Conservation (phyloP, 2,329 filamentous ascomycete genomes). For the Arachnomyces sp. region DNA sequence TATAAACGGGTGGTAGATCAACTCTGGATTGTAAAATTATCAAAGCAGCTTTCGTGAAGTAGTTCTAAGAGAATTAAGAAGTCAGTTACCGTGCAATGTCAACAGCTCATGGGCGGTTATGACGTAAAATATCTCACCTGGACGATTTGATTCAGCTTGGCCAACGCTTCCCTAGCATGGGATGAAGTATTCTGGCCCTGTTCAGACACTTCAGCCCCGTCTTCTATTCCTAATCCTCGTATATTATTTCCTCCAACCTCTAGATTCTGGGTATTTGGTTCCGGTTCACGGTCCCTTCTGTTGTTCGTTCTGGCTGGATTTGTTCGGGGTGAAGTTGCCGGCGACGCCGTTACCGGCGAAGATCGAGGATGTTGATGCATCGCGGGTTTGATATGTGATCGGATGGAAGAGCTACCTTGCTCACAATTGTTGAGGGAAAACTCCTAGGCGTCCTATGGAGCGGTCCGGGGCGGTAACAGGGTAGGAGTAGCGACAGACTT, state of each 20-base stretch:
- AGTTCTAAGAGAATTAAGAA: constrained; percentile 56
- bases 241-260: constrained; percentile 44
- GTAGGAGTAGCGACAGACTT: constrained; percentile 1
- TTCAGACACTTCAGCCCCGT: constrained; percentile 37
- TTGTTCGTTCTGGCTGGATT: constrained; percentile 68
- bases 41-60: constrained; percentile 79
- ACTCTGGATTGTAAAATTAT: constrained; percentile 76
- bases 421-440: neutral
- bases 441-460: neutral
- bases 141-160: constrained; percentile 87
- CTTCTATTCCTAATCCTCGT: constrained; percentile 44
- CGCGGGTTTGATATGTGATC: constrained; percentile 19
- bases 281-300: constrained; percentile 58
- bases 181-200: constrained; percentile 38
- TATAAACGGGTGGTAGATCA: constrained; percentile 54
- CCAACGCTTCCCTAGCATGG: constrained; percentile 59
- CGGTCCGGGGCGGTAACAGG: neutral
- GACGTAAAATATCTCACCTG: constrained; percentile 52
- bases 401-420: constrained; percentile 1
- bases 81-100: constrained; percentile 28
- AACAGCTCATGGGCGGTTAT: constrained; percentile 6
- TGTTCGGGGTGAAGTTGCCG: constrained; percentile 63
- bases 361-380: constrained; percentile 91
- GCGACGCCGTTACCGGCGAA: constrained; percentile 63
- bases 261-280: constrained; percentile 40